Evolutionary conservation across 31 red algal species (phyloP), one percentile per base, ranked within the genome.

Genomic region (Pterothamnion heteromorphum): DNA sequence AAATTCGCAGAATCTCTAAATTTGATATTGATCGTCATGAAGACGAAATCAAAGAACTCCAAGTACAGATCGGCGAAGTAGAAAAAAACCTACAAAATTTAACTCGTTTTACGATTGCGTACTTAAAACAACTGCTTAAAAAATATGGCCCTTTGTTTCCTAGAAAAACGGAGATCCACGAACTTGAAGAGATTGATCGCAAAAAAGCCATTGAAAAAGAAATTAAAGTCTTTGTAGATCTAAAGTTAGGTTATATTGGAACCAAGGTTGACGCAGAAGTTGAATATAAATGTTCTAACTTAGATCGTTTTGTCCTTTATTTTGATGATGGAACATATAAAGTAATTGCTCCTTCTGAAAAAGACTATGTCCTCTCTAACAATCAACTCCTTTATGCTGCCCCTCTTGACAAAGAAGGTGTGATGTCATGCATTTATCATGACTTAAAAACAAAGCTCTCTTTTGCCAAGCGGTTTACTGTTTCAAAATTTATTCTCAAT

Each of bases 1-100:
- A 41, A 41, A 86, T 86, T 41, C 27, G 35, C 28, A 86, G 82
- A 86, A 86, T 86, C 35, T 86, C 82, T 41, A 86, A 86, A 41
- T 86, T 86, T 41, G 82, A 86, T 35, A 86, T 28, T 35, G 27
- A 35, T 35, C 27, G 35, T 24, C 28, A 28, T 26, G 82, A 86
- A 26, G 82, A 86, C 31, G 27, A 35, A 41, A 86, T 86, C 82
- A 37, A 31, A 26, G 35, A 41, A 38, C 27, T 86, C 23, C 28
- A 86, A 41, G 82, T 35, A 26, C 34, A 86, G 35, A 86, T 86
- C 35, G 82, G 28, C 27, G 36, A 28, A 41, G 36, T 41, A 38
- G 35, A 86, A 41, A 37, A 86, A 35, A 86, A 86, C 35, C 35
- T 86, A 26, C 30, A 41, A 26, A 86, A 86, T 37, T 35, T 86